These are phyloP conservation scores for Ogataea hybrid DNA, from an alignment of 1,139 yeast genomes.

Conservation along the genomic window DNA sequence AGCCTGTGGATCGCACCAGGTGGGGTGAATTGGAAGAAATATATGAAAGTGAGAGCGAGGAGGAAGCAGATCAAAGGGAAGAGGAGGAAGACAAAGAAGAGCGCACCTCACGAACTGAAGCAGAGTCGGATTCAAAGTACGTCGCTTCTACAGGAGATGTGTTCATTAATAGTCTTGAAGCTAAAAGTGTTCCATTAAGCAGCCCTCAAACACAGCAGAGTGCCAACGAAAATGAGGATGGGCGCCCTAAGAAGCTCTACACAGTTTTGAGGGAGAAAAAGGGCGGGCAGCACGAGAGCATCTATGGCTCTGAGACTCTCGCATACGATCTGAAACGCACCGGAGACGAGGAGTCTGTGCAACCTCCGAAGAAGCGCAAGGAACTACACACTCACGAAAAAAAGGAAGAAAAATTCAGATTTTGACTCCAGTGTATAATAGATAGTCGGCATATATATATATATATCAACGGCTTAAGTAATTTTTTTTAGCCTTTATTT, in stretches of 20 bases:
- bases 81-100: not conserved
- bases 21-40: slow-evolving; percentile 47
- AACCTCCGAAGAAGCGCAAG: slow-evolving; percentile 6
- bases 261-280: slow-evolving; percentile 40
- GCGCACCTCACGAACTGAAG: not conserved
- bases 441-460: not conserved
- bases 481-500: not conserved
- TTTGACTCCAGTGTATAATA: slow-evolving; percentile 2
- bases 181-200: too few species aligned
- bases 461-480: not conserved
- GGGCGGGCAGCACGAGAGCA: slow-evolving; percentile 23
- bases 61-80: slow-evolving; percentile 35
- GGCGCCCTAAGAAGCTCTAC: slow-evolving; percentile 33
- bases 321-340: slow-evolving; percentile 19
- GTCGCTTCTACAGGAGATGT: slow-evolving; percentile 26
- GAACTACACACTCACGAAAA: not conserved
- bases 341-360: not conserved
- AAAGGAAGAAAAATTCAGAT: slow-evolving; percentile 13
- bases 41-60: slow-evolving; percentile 37
- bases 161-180: slow-evolving; percentile 15
- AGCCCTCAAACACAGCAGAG: too few species aligned
- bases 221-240: slow-evolving; percentile 14
- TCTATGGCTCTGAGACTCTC: slow-evolving; percentile 29
- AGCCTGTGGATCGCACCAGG: slow-evolving; percentile 30
- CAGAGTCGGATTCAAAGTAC: slow-evolving; percentile 20